phyloP scores from a whole-genome alignment of 768 basidiomycete genomes.

The Myochromella boudieri region DNA sequence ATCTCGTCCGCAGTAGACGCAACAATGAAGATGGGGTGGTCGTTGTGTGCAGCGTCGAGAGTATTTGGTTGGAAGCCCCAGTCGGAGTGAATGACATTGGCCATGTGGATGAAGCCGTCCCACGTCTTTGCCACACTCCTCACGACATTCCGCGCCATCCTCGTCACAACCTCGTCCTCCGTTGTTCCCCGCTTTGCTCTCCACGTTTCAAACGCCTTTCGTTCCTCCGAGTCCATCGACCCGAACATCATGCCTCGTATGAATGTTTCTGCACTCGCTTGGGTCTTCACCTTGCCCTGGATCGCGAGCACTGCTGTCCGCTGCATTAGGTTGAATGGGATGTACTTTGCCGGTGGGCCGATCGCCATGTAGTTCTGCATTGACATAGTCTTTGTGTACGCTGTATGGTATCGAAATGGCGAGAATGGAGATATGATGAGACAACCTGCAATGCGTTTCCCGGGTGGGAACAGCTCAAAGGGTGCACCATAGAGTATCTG shows the following conservation, averaged over 20 bases:
- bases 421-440: constrained; percentile 36
- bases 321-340: constrained; percentile 30
- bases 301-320: constrained; percentile 26
- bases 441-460: constrained; percentile 34
- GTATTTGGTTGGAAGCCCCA: constrained; percentile 38
- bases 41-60: constrained; percentile 40
- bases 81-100: constrained; percentile 35
- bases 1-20: constrained; percentile 31
- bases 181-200: constrained; percentile 27
- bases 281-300: constrained; percentile 27
- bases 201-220: constrained; percentile 35
- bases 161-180: constrained; percentile 35
- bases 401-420: constrained; percentile 35
- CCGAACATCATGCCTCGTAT: constrained; percentile 30
- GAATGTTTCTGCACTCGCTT: constrained; percentile 34
- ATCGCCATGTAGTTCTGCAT: constrained; percentile 35
- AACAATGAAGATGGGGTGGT: constrained; percentile 33
- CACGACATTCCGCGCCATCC: constrained; percentile 32
- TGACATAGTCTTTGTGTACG: constrained; percentile 33
- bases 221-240: constrained; percentile 28
- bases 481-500: constrained; percentile 49
- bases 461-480: constrained; percentile 41
- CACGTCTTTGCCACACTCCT: constrained; percentile 40
- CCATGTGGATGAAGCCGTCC: constrained; percentile 38
- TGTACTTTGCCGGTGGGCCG: constrained; percentile 31